These are phyloP conservation scores for Spiraea crenata DNA, from an alignment of 331 rosid species.

Conservation along the genomic window DNA sequence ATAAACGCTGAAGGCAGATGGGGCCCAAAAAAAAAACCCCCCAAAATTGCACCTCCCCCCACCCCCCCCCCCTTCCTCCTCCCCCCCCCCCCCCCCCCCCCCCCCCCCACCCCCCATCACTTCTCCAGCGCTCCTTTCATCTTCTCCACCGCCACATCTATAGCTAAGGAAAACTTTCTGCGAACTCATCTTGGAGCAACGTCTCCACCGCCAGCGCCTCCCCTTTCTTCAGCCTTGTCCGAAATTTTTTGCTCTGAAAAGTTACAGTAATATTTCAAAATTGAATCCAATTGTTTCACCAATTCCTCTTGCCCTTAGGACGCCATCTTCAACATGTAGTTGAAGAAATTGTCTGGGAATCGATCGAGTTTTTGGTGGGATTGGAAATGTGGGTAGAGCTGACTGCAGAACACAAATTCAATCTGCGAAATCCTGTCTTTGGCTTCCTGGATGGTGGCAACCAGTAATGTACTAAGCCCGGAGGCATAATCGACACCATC, in stretches of 20 bases:
- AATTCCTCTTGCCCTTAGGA: slow-evolving; percentile 70
- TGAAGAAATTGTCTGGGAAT: slow-evolving; percentile 36
- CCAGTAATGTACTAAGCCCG: slow-evolving; percentile 71
- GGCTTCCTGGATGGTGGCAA: slow-evolving; percentile 81
- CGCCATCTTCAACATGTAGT: slow-evolving; percentile 80
- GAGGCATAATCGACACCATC: slow-evolving; percentile 47
- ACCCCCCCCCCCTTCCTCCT: too few relatives aligned
- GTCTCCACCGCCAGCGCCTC: slow-evolving; percentile 61
- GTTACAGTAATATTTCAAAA: slow-evolving; percentile 49
- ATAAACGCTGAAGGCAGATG: too few relatives aligned
- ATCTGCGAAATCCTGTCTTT: slow-evolving; percentile 73
- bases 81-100: too few relatives aligned
- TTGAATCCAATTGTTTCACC: slow-evolving; percentile 51
- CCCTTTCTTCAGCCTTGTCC: slow-evolving; percentile 59
- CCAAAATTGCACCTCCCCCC: too few relatives aligned
- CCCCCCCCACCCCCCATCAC: too few relatives aligned
- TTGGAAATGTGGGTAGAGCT: slow-evolving; percentile 62
- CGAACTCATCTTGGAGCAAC: slow-evolving; percentile 62
- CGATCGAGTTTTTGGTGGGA: slow-evolving; percentile 32
- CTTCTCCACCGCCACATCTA: too few relatives aligned
- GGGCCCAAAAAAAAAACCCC: too few relatives aligned
- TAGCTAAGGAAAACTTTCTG: too few relatives aligned
- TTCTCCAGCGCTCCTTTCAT: too few relatives aligned
- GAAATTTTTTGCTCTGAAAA: slow-evolving; percentile 73
- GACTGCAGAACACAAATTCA: slow-evolving; percentile 73